A percentile compares a stretch with the other conserved stretches of the same genome.
Evolutionary conservation across 176 grass and related monocot genomes (phyloP).

Genomic region (Paspalum notatum): DNA sequence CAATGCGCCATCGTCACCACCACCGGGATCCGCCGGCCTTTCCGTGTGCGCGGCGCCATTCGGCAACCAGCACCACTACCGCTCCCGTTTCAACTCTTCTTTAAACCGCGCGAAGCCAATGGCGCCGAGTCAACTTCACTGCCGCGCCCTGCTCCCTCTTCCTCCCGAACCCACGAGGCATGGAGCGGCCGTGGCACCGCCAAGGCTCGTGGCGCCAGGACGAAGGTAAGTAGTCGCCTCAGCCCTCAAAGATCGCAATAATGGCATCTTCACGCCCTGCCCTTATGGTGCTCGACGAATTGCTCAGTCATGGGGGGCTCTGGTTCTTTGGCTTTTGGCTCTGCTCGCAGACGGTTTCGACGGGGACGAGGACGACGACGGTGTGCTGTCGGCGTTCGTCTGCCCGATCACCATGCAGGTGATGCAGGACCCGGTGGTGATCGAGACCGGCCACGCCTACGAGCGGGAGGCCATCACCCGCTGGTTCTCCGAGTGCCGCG

Average conservation of each 20-base stretch:
- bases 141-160: neutral
- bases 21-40: neutral
- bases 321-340: neutral
- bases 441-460: constrained; percentile 56
- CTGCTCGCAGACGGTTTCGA: neutral
- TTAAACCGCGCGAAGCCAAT: constrained; percentile 4
- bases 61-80: neutral
- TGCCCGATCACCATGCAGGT: constrained; percentile 58
- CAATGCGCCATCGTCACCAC: neutral
- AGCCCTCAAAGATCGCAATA: neutral
- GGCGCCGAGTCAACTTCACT: constrained; percentile 28
- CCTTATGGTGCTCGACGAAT: neutral
- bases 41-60: constrained; percentile 8
- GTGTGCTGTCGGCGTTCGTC: constrained; percentile 41
- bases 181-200: constrained; percentile 28
- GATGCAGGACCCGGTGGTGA: constrained; percentile 49
- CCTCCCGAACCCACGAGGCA: neutral
- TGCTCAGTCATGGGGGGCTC: neutral
- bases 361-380: neutral
- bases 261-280: neutral
- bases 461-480: constrained; percentile 42
- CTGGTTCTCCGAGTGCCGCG: constrained; percentile 48
- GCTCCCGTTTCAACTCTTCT: neutral
- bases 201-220: constrained; percentile 3
- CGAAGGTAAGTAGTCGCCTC: constrained; percentile 20